Percentiles rank a stretch among this genome's conserved stretches.
Conservation (phyloP, 2,329 filamentous ascomycete genomes). For the Colletotrichum endophyticum region DNA sequence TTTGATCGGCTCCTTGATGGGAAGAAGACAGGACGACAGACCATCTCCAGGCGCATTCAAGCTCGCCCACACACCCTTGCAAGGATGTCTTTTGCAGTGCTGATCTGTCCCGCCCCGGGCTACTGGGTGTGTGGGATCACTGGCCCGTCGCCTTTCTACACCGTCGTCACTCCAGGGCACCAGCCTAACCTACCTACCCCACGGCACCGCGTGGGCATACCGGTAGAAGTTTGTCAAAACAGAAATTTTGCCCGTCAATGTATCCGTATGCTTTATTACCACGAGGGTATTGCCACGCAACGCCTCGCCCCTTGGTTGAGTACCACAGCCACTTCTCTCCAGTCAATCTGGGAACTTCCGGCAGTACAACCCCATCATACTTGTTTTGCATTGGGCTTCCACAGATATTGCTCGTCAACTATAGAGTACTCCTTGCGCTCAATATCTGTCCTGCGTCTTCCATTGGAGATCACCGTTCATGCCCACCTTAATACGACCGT, state of each 20-base stretch:
- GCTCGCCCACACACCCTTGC: not conserved
- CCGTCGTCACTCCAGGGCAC: not conserved
- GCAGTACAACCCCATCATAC: not conserved
- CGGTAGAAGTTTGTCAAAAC: not conserved
- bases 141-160: not conserved
- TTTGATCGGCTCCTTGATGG: slow-evolving; percentile 18
- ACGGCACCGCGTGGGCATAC: not conserved
- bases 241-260: not conserved
- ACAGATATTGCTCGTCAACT: not conserved
- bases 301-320: not conserved
- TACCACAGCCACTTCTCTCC: not conserved
- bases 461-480: not conserved
- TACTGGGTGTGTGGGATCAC: slow-evolving; percentile 6
- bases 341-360: not conserved
- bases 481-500: slow-evolving; percentile 4
- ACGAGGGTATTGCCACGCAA: not conserved
- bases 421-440: not conserved
- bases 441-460: not conserved
- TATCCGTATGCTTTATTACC: not conserved
- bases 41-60: not conserved
- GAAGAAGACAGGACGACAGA: slow-evolving; percentile 16
- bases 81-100: not conserved
- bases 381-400: slow-evolving; percentile 1
- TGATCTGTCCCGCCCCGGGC: slow-evolving; percentile 9
- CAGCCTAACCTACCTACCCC: not conserved